Base-by-base conservation (phyloP, 768 basidiomycete species). In the Hortiboletus campestris region DNA sequence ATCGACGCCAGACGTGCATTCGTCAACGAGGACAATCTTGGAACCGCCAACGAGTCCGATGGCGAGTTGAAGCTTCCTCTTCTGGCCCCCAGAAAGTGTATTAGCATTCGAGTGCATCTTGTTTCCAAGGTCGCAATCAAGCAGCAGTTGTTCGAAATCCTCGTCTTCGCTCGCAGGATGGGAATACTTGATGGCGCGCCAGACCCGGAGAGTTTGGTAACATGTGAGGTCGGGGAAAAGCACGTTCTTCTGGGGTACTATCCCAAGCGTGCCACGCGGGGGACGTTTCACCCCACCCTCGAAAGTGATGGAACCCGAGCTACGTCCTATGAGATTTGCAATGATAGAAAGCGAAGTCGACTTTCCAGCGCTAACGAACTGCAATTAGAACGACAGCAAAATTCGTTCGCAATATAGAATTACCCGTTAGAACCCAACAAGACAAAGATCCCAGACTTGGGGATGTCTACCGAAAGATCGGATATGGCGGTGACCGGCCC, bases 191-290 rank as follows among this genome's bases (percentile, higher is more conserved):
- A 91, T 79, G 8, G 85, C 85, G 43, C 73, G 76, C 89, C 89
- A 91, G 31, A 91, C 79, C 1, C 78, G 75, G 16, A 91, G 73
- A 2, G 87, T 89, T 71, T 92, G 86, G 46, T 83, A 74, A 65
- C 88, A 91, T 2, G 84, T 80, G 19, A 92, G 72, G 51, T 91
- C 89, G 0, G 87, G 82, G 65, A 91, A 89, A 3, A 92, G 75
- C 6, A 92, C 89, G 61, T 92, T 91, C 74, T 88, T 90, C 73
- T 91, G 89, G 1, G 89, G 88, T 0, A 89, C 88, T 54, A 92
- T 85, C 2, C 90, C 89, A 17, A 92, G 67, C 0, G 80, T 81
- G 8, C 88, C 88, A 0, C 82, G 83, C 6, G 84, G 75, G 8
- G 86, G 84, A 29, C 74, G 74, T 39, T 77, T 64, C 17, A 72